Evolutionary conservation across 257 asterid species (phyloP), one percentile per base, ranked within the genome.

Genomic region (Solanum virginianum): DNA sequence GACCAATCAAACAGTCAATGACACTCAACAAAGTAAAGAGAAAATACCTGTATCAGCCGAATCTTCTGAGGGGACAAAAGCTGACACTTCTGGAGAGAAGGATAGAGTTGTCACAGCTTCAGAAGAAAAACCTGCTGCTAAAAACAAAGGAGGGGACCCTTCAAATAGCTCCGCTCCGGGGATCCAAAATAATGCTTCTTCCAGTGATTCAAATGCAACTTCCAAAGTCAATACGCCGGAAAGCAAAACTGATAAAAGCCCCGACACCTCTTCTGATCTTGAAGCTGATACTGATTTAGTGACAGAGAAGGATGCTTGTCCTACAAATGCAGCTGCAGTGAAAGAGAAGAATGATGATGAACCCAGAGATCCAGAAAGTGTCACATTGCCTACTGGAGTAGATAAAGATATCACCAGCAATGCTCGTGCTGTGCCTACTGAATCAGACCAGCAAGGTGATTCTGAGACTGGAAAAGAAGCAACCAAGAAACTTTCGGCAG

Each of bases 401-500:
- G 90, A 86, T 22, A 85, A 84, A 59, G 85, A 85, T 85, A 80
- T 22, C 41, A 29, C 20, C 18, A 88, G 80, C 87, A 87, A 81
- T 85, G 85, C 84, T 32, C 43, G 80, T 85, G 65, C 85, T 11
- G 85, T 86, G 20, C 88, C 88, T 65, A 81, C 87, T 72, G 87
- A 92, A 57, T 81, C 88, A 79, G 96, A 91, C 84, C 92, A 87
- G 87, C 94, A 84, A 88, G 84, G 85, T 71, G 93, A 89, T 84
- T 13, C 88, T 14, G 97, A 91, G 87, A 88, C 84, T 13, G 94
- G 88, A 86, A 93, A 91, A 89, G 95, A 92, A 81, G 85, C 92
- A 32, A 86, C 90, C 86, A 94, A 91, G 88, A 94, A 94, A 90
- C 92, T 94, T 70, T 93, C 97, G 20, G 97, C 98, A 45, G 92